Percentiles rank a stretch among this genome's conserved stretches.
Conservation (phyloP, 352 stramenopile species). For the Phytophthora pisi region DNA sequence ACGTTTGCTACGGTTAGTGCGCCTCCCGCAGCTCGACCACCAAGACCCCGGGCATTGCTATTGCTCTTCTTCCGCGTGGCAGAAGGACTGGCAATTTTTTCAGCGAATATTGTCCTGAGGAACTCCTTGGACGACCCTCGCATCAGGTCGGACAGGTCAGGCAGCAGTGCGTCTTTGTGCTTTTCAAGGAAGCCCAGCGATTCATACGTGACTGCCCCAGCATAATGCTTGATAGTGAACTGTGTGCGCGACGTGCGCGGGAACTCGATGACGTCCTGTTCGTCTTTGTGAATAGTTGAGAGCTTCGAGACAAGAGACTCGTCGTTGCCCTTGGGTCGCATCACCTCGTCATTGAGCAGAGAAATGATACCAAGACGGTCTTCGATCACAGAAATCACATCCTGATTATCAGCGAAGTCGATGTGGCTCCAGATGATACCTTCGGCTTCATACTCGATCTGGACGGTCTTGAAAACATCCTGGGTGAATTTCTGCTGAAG, state of each 20-base stretch:
- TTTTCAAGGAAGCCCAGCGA: conserved; percentile 94
- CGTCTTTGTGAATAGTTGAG: conserved; percentile 77
- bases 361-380: conserved; percentile 88
- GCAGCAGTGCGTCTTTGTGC: conserved; percentile 94
- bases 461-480: conserved; percentile 90
- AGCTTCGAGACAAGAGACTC: conserved; percentile 82
- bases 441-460: conserved; percentile 89
- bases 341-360: conserved; percentile 90
- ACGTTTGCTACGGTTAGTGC: conserved; percentile 69
- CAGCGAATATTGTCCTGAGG: conserved; percentile 54
- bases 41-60: conserved; percentile 24
- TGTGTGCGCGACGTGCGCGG: conserved; percentile 75
- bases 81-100: conserved; percentile 35
- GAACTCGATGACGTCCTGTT: conserved; percentile 81
- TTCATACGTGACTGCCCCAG: conserved; percentile 92
- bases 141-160: conserved; percentile 91
- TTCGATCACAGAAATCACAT: conserved; percentile 90
- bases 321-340: conserved; percentile 88
- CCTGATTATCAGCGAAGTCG: conserved; percentile 90
- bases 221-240: conserved; percentile 96
- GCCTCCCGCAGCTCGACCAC: conserved; percentile 47
- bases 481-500: conserved; percentile 93
- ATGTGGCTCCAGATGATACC: conserved; percentile 95
- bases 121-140: conserved; percentile 70
- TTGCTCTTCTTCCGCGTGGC: conserved; percentile 31